phyloP scores from a whole-genome alignment of 2,329 filamentous ascomycete genomes.

The Drechslerella stenobrocha region DNA sequence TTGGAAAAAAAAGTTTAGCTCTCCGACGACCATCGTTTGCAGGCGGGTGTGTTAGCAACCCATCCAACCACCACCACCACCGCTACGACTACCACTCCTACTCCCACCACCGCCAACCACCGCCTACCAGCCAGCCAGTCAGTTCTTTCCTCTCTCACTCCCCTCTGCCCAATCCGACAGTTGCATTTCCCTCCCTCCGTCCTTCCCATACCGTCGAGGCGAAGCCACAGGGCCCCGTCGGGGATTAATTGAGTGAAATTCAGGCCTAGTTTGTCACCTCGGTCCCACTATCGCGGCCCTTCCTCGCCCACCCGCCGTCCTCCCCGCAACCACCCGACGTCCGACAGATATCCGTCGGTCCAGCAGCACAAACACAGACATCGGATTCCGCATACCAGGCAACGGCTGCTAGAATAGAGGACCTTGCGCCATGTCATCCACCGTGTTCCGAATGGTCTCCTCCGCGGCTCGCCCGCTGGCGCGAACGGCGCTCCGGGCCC shows the following conservation, averaged over 20 bases:
- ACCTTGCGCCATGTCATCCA: conserved; percentile 52
- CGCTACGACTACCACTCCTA: neutral
- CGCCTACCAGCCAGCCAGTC: too few relatives aligned
- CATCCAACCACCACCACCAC: conserved; percentile 12
- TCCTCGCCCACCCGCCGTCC: conserved; percentile 1
- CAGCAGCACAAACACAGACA: too few relatives aligned
- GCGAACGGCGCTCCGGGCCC: conserved; percentile 58
- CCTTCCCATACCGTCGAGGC: conserved; percentile 1
- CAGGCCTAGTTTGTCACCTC: too few relatives aligned
- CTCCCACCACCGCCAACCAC: conserved; percentile 9
- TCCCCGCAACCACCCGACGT: conserved; percentile 42
- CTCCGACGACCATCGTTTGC: conserved; percentile 23
- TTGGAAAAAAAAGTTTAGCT: conserved; percentile 46
- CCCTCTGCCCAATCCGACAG: conserved; percentile 11
- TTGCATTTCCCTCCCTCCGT: conserved; percentile 1
- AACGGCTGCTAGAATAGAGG: too few relatives aligned
- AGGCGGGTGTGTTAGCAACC: neutral
- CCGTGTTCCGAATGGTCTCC: conserved; percentile 59
- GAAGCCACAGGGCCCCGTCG: too few relatives aligned
- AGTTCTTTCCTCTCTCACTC: conserved; percentile 6
- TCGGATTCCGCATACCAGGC: too few relatives aligned
- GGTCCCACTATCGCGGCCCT: too few relatives aligned
- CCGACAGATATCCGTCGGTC: conserved; percentile 14
- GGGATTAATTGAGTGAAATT: too few relatives aligned
- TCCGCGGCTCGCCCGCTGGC: conserved; percentile 61